Conservation (phyloP, 176 grass and related monocot genomes). For the Carex littledalei region DNA sequence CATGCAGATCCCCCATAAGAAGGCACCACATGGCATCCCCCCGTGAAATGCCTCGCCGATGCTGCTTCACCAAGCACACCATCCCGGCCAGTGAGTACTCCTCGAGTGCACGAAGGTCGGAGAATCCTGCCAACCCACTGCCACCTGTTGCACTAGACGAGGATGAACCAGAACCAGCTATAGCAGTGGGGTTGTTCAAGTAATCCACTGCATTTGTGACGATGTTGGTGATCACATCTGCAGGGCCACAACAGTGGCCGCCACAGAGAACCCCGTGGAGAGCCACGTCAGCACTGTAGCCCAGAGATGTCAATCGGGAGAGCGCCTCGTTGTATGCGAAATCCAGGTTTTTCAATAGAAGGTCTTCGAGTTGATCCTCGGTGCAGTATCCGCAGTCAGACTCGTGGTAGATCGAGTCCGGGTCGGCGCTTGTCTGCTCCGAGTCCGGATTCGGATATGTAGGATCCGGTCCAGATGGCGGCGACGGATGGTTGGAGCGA, state of each 20-base stretch:
- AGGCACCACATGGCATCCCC: constrained; percentile 97
- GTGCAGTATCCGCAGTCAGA: constrained; percentile 45
- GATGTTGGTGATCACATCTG: constrained; percentile 68
- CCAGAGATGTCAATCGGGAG: constrained; percentile 42
- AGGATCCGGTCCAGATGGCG: constrained; percentile 13
- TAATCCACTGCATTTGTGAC: constrained; percentile 52
- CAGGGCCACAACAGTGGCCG: constrained; percentile 68
- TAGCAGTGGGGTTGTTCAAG: constrained; percentile 38
- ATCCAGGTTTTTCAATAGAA: constrained; percentile 67
- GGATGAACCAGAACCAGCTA: background rate
- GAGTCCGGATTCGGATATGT: background rate
- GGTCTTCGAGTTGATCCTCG: constrained; percentile 65
- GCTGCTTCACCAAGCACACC: constrained; percentile 83
- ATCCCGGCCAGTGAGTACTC: constrained; percentile 84
- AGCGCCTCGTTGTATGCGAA: constrained; percentile 79
- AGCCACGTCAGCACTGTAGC: constrained; percentile 53
- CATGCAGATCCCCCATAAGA: constrained; percentile 70
- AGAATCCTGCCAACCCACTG: constrained; percentile 26
- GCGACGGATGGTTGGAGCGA: background rate
- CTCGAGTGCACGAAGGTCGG: constrained; percentile 72
- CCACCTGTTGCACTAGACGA: background rate
- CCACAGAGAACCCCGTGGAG: constrained; percentile 69
- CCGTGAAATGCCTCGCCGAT: constrained; percentile 52
- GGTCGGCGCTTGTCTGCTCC: background rate
- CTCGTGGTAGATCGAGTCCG: constrained; percentile 25